phyloP scores from a whole-genome alignment of 1,284 basidiomycete genomes.

The Porogramme epimiltina region DNA sequence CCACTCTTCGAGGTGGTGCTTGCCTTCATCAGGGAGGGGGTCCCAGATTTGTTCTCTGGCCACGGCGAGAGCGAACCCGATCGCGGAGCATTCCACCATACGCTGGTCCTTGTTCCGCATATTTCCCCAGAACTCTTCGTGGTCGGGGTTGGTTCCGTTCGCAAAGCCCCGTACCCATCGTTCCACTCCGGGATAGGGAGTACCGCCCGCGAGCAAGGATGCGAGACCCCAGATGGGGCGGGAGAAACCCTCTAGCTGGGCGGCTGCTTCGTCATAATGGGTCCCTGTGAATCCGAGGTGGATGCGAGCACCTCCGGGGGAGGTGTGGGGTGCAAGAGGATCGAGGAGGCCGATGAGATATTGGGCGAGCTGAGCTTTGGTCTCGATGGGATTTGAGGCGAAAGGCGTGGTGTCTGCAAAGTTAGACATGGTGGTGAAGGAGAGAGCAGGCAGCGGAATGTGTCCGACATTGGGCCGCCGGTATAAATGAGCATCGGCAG shows the following conservation, averaged over 20 bases:
- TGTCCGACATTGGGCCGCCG: too few relatives aligned
- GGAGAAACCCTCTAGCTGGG: conserved; percentile 76
- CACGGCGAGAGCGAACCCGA: conserved; percentile 71
- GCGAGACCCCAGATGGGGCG: conserved; percentile 78
- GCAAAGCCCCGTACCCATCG: conserved; percentile 70
- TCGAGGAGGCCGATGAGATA: conserved; percentile 66
- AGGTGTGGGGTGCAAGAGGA: conserved; percentile 68
- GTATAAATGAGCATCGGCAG: too few relatives aligned
- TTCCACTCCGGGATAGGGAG: conserved; percentile 51
- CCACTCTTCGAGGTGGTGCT: conserved; percentile 65
- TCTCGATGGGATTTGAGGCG: conserved; percentile 58
- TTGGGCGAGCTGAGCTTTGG: conserved; percentile 55
- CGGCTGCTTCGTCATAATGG: conserved; percentile 75
- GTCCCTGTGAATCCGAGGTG: conserved; percentile 74
- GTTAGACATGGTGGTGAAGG: conserved; percentile 24
- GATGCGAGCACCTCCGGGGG: conserved; percentile 70
- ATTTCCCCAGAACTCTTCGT: conserved; percentile 74
- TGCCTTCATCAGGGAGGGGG: conserved; percentile 52
- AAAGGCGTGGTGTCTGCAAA: conserved; percentile 42
- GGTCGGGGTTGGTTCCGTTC: conserved; percentile 65
- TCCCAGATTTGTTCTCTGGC: conserved; percentile 70
- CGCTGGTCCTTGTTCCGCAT: conserved; percentile 78
- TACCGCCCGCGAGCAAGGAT: conserved; percentile 65
- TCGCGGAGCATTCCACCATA: conserved; percentile 82
- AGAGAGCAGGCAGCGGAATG: background rate